These are phyloP conservation scores for Syzygium oleosum DNA, from an alignment of 345 rosid species.

Conservation along the genomic window DNA sequence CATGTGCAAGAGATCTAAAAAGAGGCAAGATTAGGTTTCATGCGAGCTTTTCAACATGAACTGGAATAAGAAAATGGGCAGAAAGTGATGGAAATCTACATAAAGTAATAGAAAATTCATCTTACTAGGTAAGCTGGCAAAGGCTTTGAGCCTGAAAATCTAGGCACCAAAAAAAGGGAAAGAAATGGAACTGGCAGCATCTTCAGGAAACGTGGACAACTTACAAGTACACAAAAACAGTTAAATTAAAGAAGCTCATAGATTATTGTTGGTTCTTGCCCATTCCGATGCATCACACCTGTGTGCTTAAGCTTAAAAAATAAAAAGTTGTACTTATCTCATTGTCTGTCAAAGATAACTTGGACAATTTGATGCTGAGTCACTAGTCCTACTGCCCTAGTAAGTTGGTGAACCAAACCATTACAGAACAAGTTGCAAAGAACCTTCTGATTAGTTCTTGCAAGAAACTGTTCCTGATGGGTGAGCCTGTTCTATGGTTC, in stretches of 20 bases:
- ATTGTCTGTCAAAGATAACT: neutral
- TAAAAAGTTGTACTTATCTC: neutral
- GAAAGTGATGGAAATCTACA: neutral
- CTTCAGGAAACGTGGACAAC: neutral
- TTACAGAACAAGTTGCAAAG: neutral
- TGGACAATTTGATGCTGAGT: neutral
- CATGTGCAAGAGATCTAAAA: constrained; percentile 48
- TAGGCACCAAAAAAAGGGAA: neutral
- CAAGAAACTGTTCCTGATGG: neutral
- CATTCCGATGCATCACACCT: neutral
- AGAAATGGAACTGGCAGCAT: neutral
- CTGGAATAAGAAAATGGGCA: constrained; percentile 11
- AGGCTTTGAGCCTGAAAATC: neutral
- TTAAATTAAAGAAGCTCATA: neutral
- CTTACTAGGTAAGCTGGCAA: neutral
- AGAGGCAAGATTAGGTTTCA: constrained; percentile 42
- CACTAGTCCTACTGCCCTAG: neutral
- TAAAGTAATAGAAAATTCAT: constrained; percentile 3
- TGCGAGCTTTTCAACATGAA: constrained; percentile 25
- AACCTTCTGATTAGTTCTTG: neutral
- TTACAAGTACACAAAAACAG: neutral
- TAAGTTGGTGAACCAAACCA: neutral
- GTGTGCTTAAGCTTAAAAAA: neutral
- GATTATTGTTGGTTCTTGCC: neutral
- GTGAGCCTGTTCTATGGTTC: neutral